phyloP scores from a whole-genome alignment of 2,329 filamentous ascomycete species.

The Xylaria sp. region DNA sequence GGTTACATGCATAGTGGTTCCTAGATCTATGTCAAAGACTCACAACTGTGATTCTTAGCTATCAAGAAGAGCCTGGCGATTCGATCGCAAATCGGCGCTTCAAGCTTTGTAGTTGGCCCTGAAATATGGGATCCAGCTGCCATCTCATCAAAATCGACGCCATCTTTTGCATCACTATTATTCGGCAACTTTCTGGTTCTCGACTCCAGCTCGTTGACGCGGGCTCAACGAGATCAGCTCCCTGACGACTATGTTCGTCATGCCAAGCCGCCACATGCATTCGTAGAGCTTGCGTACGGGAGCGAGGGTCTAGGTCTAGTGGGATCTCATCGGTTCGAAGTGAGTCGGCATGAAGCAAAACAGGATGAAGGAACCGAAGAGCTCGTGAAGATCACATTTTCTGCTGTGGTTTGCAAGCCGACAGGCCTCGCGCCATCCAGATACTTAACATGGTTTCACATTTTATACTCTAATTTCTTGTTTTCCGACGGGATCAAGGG shows the following conservation, averaged over 20 bases:
- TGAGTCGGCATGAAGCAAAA: constrained; percentile 6
- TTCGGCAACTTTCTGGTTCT: constrained; percentile 22
- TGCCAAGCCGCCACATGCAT: constrained; percentile 20
- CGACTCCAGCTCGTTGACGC: constrained; percentile 19
- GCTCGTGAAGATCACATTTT: constrained; percentile 22
- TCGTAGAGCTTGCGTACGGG: constrained; percentile 24
- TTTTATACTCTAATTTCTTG: constrained; percentile 22
- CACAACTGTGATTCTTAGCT: constrained; percentile 1
- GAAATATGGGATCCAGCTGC: constrained; percentile 15
- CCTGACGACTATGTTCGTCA: constrained; percentile 17
- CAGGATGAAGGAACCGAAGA: constrained; percentile 9
- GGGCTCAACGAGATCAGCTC: constrained; percentile 13
- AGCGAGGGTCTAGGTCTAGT: constrained; percentile 13
- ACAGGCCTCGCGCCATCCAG: constrained; percentile 11
- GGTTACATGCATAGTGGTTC: no score
- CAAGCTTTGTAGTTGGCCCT: constrained; percentile 3
- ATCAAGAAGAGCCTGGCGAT: constrained; percentile 9
- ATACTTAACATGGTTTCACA: constrained; percentile 6
- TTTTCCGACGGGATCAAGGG: constrained; percentile 22
- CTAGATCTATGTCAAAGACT: neutral
- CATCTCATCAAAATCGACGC: constrained; percentile 24
- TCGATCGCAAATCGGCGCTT: constrained; percentile 9
- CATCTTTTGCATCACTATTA: constrained; percentile 17
- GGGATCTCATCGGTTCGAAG: constrained; percentile 27
- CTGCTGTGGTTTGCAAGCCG: constrained; percentile 9